Percentiles rank a stretch among this genome's conserved stretches.
Evolutionary conservation across 2,329 filamentous ascomycete genomes (phyloP).

Genomic region (Epichloe baconii): DNA sequence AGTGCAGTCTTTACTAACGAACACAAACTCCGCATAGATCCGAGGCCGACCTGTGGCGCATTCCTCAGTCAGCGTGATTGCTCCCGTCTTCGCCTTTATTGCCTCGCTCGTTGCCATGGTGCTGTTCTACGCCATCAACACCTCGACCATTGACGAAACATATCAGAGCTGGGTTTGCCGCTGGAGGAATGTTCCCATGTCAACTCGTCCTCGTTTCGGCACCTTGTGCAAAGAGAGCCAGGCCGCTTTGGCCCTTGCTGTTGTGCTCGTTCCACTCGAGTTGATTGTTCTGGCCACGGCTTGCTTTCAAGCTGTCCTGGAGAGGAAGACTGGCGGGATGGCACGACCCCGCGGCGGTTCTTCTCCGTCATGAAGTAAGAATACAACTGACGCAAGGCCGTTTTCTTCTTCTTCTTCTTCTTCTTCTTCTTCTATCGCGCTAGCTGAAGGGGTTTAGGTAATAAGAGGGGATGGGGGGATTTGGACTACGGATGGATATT

Average conservation of each 20-base stretch:
- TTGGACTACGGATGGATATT: neutral
- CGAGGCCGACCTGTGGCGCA: slow-evolving; percentile 10
- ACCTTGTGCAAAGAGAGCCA: slow-evolving; percentile 43
- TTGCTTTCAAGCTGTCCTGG: slow-evolving; percentile 30
- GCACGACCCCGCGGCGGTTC: slow-evolving; percentile 21
- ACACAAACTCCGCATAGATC: slow-evolving; percentile 6
- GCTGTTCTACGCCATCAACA: slow-evolving; percentile 45
- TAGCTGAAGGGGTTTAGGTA: too few relatives aligned
- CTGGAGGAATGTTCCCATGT: slow-evolving; percentile 42
- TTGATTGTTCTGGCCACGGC: slow-evolving; percentile 32
- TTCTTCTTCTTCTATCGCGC: too few relatives aligned
- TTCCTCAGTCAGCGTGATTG: slow-evolving; percentile 12
- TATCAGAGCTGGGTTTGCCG: slow-evolving; percentile 51
- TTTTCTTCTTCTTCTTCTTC: too few relatives aligned
- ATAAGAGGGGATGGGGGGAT: neutral
- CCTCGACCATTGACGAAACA: slow-evolving; percentile 37
- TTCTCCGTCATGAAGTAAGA: slow-evolving; percentile 9
- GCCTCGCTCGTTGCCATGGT: slow-evolving; percentile 37
- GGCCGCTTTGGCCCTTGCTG: slow-evolving; percentile 38
- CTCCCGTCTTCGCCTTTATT: slow-evolving; percentile 19
- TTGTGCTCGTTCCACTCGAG: slow-evolving; percentile 45
- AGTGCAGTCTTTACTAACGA: neutral
- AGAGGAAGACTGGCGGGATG: slow-evolving; percentile 24
- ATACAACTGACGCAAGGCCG: too few relatives aligned
- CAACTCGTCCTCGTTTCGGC: slow-evolving; percentile 38